Conservation (phyloP, 2,329 filamentous ascomycete species). For the Exophiala sp. region DNA sequence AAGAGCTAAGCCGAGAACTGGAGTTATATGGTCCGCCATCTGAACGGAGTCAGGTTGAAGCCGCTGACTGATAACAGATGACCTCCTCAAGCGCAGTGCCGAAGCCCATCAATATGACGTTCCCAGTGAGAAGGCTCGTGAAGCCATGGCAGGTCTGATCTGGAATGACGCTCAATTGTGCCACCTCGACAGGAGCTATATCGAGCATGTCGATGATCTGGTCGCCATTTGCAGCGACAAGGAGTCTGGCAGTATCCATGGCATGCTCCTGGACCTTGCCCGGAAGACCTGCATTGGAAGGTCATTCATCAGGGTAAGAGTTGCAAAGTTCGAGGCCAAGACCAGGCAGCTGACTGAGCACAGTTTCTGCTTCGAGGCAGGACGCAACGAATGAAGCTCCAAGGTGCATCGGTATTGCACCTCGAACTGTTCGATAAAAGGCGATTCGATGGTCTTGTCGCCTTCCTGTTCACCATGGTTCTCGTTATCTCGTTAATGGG, state of each 20-base stretch:
- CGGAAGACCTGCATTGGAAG: neutral
- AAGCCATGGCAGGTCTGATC: constrained; percentile 7
- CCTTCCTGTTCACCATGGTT: constrained; percentile 12
- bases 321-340: neutral
- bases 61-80: constrained; percentile 1
- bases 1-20: constrained; percentile 4
- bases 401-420: neutral
- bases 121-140: constrained; percentile 1
- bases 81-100: constrained; percentile 6
- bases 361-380: constrained; percentile 2
- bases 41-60: neutral
- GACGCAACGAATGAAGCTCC: constrained; percentile 7
- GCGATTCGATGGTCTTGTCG: constrained; percentile 11
- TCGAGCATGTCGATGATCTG: constrained; percentile 17
- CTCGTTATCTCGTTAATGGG: constrained; percentile 10
- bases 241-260: constrained; percentile 12
- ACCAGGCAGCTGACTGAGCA: neutral
- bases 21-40: constrained; percentile 9
- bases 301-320: neutral
- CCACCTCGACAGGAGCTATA: constrained; percentile 8
- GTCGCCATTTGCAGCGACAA: constrained; percentile 6
- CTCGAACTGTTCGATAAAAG: constrained; percentile 9
- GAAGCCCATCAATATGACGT: constrained; percentile 7
- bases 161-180: constrained; percentile 11
- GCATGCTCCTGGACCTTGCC: neutral